These are phyloP conservation scores for Platismatia glauca DNA, from an alignment of 495 filamentous ascomycete species.

Conservation along the genomic window DNA sequence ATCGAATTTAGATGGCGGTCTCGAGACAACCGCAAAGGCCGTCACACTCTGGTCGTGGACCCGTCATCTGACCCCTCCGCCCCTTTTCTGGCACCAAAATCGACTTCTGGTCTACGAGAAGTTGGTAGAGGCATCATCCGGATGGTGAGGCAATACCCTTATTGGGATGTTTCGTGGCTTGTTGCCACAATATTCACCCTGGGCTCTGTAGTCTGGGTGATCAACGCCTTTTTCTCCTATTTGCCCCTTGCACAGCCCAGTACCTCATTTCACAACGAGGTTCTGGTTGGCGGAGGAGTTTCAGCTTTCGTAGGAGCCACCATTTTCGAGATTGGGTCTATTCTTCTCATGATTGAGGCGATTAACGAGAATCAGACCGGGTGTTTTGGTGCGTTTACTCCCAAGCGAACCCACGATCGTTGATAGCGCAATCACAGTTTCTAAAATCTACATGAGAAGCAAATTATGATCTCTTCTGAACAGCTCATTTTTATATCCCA, in stretches of 20 bases:
- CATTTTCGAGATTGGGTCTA: constrained; percentile 56
- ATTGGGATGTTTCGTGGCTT: constrained; percentile 62
- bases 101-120: constrained; percentile 36
- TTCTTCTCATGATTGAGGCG: constrained; percentile 59
- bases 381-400: constrained; percentile 45
- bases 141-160: constrained; percentile 50
- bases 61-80: constrained; percentile 23
- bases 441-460: neutral
- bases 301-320: constrained; percentile 63
- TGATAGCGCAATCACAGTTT: neutral
- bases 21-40: constrained; percentile 64
- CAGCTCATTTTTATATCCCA: neutral
- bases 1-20: constrained; percentile 48
- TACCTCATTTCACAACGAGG: constrained; percentile 48
- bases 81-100: constrained; percentile 32
- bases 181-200: constrained; percentile 57
- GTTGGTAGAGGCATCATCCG: constrained; percentile 38
- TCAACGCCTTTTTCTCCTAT: constrained; percentile 62
- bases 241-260: constrained; percentile 47
- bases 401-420: neutral
- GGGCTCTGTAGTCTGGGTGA: constrained; percentile 55
- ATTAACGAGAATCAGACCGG: constrained; percentile 53
- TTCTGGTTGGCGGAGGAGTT: constrained; percentile 45
- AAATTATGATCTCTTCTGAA: neutral
- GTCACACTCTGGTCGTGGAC: constrained; percentile 49